Conservation (phyloP, 495 filamentous ascomycete species). For the Evansstolkia leycettana region DNA sequence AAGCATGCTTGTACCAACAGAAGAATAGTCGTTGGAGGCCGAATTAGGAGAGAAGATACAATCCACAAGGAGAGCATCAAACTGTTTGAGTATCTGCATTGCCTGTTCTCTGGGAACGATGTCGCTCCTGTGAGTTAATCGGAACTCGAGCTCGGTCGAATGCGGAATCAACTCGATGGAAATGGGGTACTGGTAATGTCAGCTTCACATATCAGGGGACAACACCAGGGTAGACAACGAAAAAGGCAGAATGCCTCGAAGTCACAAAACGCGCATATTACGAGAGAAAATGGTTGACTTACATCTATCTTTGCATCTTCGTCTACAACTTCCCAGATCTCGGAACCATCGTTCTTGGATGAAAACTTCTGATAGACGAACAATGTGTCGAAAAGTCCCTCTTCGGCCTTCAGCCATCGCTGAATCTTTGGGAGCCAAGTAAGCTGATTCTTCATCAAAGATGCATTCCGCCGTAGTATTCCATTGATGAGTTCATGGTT, state of each 20-base stretch:
- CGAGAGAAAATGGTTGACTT: conserved; percentile 12
- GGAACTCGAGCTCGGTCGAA: conserved; percentile 33
- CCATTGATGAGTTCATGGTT: conserved; percentile 42
- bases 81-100: conserved; percentile 18
- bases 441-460: conserved; percentile 54
- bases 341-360: conserved; percentile 3
- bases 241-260: no score
- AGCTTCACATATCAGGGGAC: conserved; percentile 1
- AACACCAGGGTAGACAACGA: no score
- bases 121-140: conserved; percentile 47
- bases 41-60: conserved; percentile 15
- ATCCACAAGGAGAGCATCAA: conserved; percentile 15
- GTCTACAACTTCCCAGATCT: conserved; percentile 34
- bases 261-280: no score
- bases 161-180: conserved; percentile 60
- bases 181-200: conserved; percentile 40
- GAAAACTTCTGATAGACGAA: conserved; percentile 62
- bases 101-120: conserved; percentile 53
- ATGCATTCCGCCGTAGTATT: conserved; percentile 49
- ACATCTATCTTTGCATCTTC: conserved; percentile 47
- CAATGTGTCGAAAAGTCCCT: conserved; percentile 62
- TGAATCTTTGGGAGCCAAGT: conserved; percentile 56
- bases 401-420: conserved; percentile 46
- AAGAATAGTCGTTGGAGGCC: conserved; percentile 7
- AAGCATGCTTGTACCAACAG: conserved; percentile 12